These are phyloP conservation scores for Coemansia umbellata DNA, from an alignment of 192 early-diverging fungal genomes.

Conservation along the genomic window DNA sequence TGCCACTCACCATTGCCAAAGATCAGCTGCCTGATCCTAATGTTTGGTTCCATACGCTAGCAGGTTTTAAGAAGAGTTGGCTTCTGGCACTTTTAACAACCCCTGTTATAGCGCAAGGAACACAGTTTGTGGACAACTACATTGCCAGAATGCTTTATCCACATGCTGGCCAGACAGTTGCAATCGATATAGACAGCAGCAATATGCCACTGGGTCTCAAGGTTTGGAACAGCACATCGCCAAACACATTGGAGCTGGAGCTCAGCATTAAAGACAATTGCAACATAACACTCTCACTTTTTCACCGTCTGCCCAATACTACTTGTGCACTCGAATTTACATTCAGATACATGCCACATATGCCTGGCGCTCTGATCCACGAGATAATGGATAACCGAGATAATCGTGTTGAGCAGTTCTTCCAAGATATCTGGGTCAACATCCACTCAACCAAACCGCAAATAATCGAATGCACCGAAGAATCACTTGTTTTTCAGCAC, in stretches of 20 bases:
- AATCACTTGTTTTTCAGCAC: too few relatives aligned
- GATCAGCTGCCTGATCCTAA: not conserved
- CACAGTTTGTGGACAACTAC: slow-evolving; percentile 59
- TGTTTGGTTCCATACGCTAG: slow-evolving; percentile 65
- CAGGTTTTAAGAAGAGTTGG: slow-evolving; percentile 71
- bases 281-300: slow-evolving; percentile 55
- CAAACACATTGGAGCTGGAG: slow-evolving; percentile 8
- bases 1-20: not conserved
- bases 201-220: not conserved
- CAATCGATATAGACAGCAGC: not conserved
- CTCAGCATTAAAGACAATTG: not conserved
- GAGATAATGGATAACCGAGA: slow-evolving; percentile 58
- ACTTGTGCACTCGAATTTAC: slow-evolving; percentile 66
- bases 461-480: not conserved
- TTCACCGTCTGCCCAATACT: slow-evolving; percentile 29
- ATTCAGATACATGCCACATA: slow-evolving; percentile 72
- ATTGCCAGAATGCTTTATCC: slow-evolving; percentile 58
- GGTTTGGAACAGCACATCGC: not conserved
- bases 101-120: slow-evolving; percentile 71
- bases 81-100: slow-evolving; percentile 75
- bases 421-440: slow-evolving; percentile 73
- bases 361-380: slow-evolving; percentile 79
- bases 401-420: slow-evolving; percentile 83
- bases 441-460: too few relatives aligned
- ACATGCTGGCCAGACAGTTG: slow-evolving; percentile 53